Evolutionary conservation across 352 stramenopile species (phyloP), one percentile per base, ranked within the genome.

Genomic region (Pythium sukuiense): DNA sequence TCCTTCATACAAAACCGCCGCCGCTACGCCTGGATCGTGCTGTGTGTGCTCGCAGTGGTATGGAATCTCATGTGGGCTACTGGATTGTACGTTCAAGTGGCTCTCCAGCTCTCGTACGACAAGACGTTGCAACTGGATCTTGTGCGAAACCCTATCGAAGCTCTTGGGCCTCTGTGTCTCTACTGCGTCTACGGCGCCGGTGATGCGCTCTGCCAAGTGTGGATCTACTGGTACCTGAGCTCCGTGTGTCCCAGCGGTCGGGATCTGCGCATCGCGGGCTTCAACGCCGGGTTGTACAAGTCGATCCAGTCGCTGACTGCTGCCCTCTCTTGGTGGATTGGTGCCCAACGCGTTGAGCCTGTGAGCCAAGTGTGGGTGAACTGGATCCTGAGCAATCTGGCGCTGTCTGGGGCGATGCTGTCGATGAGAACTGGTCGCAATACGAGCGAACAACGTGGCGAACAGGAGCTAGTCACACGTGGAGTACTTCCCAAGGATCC

Each of bases 191-290:
- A 88, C 68, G 88, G 87, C 0, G 83, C 89, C 59, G 74, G 79
- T 27, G 86, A 95, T 72, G 81, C 85, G 9, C 60, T 90, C 50
- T 88, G 89, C 53, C 85, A 95, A 46, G 79, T 90, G 6, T 95
- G 85, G 71, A 71, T 76, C 52, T 95, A 93, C 67, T 96, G 88
- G 87, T 76, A 90, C 52, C 78, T 96, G 56, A 81, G 85, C 33
- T 62, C 65, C 24, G 75, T 89, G 27, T 70, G 61, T 32, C 11
- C 57, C 8, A 77, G 72, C 4, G 71, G 63, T 1, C 67, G 68
- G 27, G 75, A 77, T 33, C 63, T 65, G 24, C 66, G 80, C 18
- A 72, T 81, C 32, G 67, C 67, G 6, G 73, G 73, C 18, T 76
- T 83, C 50, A 80, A 85, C 24, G 74, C 89, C 6, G 85, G 83